phyloP scores from a whole-genome alignment of 441 rosid species.

The Populus hybrid region DNA sequence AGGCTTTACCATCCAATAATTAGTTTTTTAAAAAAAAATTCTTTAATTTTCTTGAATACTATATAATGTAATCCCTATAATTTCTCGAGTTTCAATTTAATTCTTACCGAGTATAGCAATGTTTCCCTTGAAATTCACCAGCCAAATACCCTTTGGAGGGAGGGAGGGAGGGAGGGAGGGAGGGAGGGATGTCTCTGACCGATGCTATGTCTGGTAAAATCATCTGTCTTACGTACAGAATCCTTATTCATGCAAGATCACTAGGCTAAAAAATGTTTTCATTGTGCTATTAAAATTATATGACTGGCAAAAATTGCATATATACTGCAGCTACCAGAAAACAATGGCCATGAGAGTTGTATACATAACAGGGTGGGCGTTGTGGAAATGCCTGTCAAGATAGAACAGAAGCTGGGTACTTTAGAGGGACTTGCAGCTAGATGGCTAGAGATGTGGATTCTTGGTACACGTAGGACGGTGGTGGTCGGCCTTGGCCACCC shows the following conservation, averaged over 20 bases:
- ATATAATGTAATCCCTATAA: no score
- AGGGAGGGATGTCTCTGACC: no score
- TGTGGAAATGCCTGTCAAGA: background rate
- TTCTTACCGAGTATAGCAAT: background rate
- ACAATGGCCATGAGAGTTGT: background rate
- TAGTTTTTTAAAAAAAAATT: background rate
- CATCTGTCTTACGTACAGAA: no score
- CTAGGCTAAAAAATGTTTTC: no score
- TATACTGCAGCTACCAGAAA: no score
- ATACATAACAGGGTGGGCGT: background rate
- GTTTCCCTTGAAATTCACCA: background rate
- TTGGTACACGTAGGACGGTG: constrained; percentile 81
- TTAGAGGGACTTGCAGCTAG: background rate
- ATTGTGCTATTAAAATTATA: background rate
- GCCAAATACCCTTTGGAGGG: no score
- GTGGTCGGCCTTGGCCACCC: constrained; percentile 71
- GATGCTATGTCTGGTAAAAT: no score
- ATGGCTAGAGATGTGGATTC: constrained; percentile 18
- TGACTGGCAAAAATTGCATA: no score
- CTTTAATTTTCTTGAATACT: no score
- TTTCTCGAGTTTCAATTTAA: background rate
- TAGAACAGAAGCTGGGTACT: background rate
- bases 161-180: no score
- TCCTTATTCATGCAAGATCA: no score
- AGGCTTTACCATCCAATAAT: background rate